Conservation (phyloP, 768 basidiomycete species). For the Panellus pusillus region DNA sequence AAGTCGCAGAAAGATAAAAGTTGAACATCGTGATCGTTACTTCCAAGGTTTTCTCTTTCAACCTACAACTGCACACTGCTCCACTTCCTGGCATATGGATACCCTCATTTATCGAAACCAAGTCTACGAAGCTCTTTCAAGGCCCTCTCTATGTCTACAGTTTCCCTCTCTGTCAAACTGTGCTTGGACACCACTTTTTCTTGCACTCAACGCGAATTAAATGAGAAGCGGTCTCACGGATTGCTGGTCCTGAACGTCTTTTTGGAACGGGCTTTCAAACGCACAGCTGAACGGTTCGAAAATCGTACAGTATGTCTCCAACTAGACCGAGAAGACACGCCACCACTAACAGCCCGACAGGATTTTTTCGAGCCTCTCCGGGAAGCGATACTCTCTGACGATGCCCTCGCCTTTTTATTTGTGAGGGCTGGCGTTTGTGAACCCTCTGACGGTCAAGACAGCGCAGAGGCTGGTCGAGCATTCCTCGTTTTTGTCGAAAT, state of each 20-base stretch:
- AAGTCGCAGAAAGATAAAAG: too few species aligned
- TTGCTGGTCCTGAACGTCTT: background rate
- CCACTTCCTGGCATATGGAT: background rate
- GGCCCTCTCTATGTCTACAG: background rate
- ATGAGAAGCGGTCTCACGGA: slow-evolving; percentile 4
- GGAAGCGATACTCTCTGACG: slow-evolving; percentile 10
- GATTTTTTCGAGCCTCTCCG: slow-evolving; percentile 1
- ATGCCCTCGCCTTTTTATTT: slow-evolving; percentile 2
- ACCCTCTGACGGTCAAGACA: background rate
- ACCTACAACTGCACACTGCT: background rate
- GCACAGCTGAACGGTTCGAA: background rate
- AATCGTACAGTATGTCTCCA: background rate
- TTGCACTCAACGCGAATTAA: slow-evolving; percentile 7
- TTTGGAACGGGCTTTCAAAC: slow-evolving; percentile 1
- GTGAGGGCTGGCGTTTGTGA: slow-evolving; percentile 7
- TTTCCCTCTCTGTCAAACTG: slow-evolving; percentile 1
- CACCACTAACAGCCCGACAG: background rate
- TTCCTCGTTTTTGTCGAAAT: slow-evolving; percentile 14
- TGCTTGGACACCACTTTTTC: slow-evolving; percentile 6
- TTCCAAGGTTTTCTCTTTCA: too few species aligned
- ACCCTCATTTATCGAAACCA: background rate
- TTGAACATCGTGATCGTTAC: too few species aligned
- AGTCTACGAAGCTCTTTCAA: slow-evolving; percentile 2
- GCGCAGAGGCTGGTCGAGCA: slow-evolving; percentile 1
- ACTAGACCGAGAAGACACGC: background rate